Conservation (phyloP, 164 flowering plant species). For the Chimonanthus salicifolius region DNA sequence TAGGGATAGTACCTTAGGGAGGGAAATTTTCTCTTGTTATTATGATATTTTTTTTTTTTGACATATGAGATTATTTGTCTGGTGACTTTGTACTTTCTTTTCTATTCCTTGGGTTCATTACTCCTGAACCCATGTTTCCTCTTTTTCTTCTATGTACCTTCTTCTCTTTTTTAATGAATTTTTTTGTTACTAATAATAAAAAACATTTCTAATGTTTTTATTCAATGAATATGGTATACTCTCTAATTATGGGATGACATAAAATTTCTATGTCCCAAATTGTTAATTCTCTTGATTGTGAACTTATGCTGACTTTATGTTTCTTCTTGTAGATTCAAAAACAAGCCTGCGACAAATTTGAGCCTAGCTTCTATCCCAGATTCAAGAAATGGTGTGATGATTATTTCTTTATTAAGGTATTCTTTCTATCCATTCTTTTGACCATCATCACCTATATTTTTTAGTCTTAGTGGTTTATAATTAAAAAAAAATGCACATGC, state of each 20-base stretch:
- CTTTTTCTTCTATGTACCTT: no score
- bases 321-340: slow-evolving; percentile 65
- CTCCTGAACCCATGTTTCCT: no score
- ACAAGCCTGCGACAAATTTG: slow-evolving; percentile 88
- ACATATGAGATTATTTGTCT: no score
- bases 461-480: not conserved
- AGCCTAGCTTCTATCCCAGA: slow-evolving; percentile 86
- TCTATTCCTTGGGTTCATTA: no score
- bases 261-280: not conserved
- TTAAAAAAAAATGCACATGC: no score
- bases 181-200: no score
- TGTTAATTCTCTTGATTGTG: slow-evolving; percentile 1
- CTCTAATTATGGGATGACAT: not conserved
- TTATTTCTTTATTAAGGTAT: slow-evolving; percentile 88
- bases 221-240: not conserved
- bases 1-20: no score
- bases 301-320: slow-evolving; percentile 7
- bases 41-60: no score
- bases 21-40: no score
- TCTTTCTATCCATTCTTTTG: not conserved
- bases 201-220: not conserved
- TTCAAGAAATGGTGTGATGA: slow-evolving; percentile 99
- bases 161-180: no score
- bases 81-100: no score
- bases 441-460: not conserved